Evolutionary conservation across 805 yeast genomes (phyloP).

Genomic region (Teunomyces stri): DNA sequence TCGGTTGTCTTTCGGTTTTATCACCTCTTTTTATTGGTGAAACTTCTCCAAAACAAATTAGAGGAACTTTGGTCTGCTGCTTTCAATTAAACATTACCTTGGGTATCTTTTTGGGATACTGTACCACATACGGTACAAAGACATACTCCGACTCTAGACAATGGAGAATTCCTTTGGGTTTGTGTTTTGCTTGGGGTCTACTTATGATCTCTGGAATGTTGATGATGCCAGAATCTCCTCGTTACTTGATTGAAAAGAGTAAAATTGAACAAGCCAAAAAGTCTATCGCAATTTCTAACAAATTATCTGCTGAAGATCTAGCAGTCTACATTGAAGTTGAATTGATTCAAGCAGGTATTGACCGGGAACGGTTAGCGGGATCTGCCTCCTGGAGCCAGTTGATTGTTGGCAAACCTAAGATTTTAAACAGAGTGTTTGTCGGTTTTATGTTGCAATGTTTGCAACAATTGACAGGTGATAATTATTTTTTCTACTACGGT

Average conservation of each 20-base stretch:
- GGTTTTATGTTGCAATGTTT: slow-evolving; percentile 60
- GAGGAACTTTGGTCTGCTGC: slow-evolving; percentile 70
- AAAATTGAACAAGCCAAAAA: slow-evolving; percentile 51
- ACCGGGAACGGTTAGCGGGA: slow-evolving; percentile 61
- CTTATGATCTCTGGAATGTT: slow-evolving; percentile 50
- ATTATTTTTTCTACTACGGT: slow-evolving; percentile 62
- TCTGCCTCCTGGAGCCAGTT: slow-evolving; percentile 64
- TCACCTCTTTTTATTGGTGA: slow-evolving; percentile 69
- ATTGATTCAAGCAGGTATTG: slow-evolving; percentile 57
- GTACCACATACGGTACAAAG: slow-evolving; percentile 60
- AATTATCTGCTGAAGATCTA: slow-evolving; percentile 50
- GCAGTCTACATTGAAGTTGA: slow-evolving; percentile 54
- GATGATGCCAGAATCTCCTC: slow-evolving; percentile 69
- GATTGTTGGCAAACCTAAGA: slow-evolving; percentile 61
- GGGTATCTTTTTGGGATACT: slow-evolving; percentile 71
- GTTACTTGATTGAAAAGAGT: slow-evolving; percentile 54
- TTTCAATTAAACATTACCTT: slow-evolving; percentile 69
- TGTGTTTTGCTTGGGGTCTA: slow-evolving; percentile 47
- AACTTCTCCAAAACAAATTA: slow-evolving; percentile 63
- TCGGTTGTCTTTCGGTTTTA: slow-evolving; percentile 69
- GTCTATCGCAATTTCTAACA: slow-evolving; percentile 59
- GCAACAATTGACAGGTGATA: slow-evolving; percentile 62
- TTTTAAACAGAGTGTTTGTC: slow-evolving; percentile 51
- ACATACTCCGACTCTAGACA: slow-evolving; percentile 48
- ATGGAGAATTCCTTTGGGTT: slow-evolving; percentile 68